A percentile compares a stretch with the other conserved stretches of the same genome.
Evolutionary conservation across 345 rosid genomes (phyloP).

Genomic region (Linum tenue): DNA sequence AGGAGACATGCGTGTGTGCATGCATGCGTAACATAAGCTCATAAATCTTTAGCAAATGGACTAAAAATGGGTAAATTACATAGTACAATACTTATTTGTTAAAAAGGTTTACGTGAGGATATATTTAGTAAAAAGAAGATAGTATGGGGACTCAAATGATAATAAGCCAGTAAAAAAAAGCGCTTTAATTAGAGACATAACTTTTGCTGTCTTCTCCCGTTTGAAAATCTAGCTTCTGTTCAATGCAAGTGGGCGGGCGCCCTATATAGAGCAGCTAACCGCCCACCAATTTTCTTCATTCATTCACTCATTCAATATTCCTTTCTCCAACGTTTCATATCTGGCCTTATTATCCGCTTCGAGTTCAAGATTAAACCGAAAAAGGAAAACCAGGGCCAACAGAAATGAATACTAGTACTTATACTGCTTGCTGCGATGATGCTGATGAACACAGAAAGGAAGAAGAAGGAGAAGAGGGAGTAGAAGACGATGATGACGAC

Average conservation of each 20-base stretch:
- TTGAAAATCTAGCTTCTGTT: not conserved
- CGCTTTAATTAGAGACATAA: no score
- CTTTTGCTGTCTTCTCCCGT: not conserved
- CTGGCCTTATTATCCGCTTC: not conserved
- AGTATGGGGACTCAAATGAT: no score
- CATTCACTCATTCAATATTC: not conserved
- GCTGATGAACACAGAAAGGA: slow-evolving; percentile 4
- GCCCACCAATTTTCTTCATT: not conserved
- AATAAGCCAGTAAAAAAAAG: no score
- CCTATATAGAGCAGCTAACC: not conserved
- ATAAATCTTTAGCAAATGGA: no score
- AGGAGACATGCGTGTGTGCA: no score
- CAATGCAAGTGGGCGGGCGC: not conserved
- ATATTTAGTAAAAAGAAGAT: no score
- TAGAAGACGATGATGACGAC: not conserved
- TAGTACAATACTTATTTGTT: no score
- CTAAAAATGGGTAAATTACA: no score
- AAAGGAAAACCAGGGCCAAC: not conserved
- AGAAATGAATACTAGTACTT: not conserved
- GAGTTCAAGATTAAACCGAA: no score
- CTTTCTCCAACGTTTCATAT: not conserved
- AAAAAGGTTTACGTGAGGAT: no score
- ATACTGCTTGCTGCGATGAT: not conserved
- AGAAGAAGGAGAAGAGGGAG: slow-evolving; percentile 4
- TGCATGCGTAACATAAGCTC: no score